A percentile compares a stretch with the other conserved stretches of the same genome.
phyloP scores from a whole-genome alignment of 2,329 filamentous ascomycete species.

The Ophiognomonia clavigignenti-juglandacearum region DNA sequence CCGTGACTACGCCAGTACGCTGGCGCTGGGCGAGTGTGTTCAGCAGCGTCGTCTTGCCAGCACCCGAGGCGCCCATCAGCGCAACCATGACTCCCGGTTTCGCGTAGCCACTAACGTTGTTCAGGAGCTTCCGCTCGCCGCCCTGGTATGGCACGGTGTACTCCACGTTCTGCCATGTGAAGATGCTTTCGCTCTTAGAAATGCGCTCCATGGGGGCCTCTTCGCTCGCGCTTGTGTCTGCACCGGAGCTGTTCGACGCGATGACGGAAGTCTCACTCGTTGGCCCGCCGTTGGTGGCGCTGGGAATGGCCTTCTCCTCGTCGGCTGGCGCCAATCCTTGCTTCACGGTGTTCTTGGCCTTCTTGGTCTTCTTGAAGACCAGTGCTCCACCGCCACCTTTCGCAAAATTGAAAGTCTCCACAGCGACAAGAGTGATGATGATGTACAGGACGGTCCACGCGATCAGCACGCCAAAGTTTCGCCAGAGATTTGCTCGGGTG shows the following conservation, averaged over 20 bases:
- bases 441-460: constrained; percentile 74
- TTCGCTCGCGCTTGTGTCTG: constrained; percentile 62
- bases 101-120: constrained; percentile 67
- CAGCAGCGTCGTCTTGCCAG: constrained; percentile 78
- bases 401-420: constrained; percentile 61
- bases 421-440: constrained; percentile 62
- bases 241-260: neutral
- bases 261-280: constrained; percentile 36
- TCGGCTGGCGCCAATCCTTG: constrained; percentile 13
- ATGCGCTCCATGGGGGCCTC: constrained; percentile 28
- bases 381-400: constrained; percentile 19
- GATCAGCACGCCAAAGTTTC: constrained; percentile 74
- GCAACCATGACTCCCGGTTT: constrained; percentile 78
- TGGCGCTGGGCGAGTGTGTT: constrained; percentile 73
- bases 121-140: constrained; percentile 31
- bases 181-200: constrained; percentile 17
- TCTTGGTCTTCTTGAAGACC: constrained; percentile 20
- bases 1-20: constrained; percentile 56
- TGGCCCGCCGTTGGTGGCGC: too few relatives aligned
- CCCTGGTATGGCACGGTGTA: constrained; percentile 14
- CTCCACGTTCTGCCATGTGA: constrained; percentile 18
- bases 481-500: constrained; percentile 52
- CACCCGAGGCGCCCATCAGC: constrained; percentile 75
- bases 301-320: constrained; percentile 8
- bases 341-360: constrained; percentile 4